Base-by-base conservation (phyloP, 331 rosid species). In the Ulmus americana region DNA sequence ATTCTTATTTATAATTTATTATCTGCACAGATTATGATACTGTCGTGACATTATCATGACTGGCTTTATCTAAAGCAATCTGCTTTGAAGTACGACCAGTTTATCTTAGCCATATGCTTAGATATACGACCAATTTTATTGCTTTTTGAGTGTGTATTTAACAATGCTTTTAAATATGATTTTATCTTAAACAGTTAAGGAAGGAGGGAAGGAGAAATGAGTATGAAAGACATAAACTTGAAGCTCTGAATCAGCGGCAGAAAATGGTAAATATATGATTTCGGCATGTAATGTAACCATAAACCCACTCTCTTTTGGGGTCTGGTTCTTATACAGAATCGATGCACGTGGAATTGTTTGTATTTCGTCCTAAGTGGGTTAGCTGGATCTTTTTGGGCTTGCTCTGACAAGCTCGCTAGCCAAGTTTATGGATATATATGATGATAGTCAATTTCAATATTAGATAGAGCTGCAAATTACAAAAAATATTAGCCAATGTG, bases 141-240 rank as follows among this genome's bases (percentile, higher is more conserved):
- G 39, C 28, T 42, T 20, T 42, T 44, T 4, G 28, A 42, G 44
- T 43, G 45, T 63, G 48, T 45, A 40, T 60, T 70, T 69, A 52
- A 50, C 49, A 35, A 39, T 47, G 56, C 40, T n/a, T 69, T 40
- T 59, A 69, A 65, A 65, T 51, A 65, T 63, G 64, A 28, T 60
- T 72, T 46, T 71, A 8, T 54, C 16, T 68, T 68, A 54, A 59
- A 42, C 95, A 89, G 96, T 84, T 86, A 72, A 86, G 61, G 79
- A 89, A 89, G 76, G 95, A 82, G 74, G 96, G 96, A 70, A 84
- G 96, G 78, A 89, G 72, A 76, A 89, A 86, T 65, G 91, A 86
- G 74, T 84, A 84, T 39, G 85, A 86, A 71, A 70, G 91, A 62
- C 95, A 89, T 71, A 86, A 89, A 71, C 96, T 89, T 42, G 95